Conservation (phyloP, 140 eudicot genomes). For the Anethum foeniculum region DNA sequence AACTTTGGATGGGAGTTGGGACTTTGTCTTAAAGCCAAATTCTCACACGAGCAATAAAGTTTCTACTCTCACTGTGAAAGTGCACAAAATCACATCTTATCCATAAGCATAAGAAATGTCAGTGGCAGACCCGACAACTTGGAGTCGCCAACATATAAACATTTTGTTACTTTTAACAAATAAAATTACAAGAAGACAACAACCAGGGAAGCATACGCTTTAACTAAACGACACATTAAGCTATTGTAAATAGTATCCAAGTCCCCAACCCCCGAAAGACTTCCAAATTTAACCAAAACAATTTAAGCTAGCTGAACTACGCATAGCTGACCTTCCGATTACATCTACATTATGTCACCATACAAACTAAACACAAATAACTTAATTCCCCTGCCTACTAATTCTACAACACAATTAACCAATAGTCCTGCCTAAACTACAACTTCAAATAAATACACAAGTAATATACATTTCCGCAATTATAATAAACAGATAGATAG, state of each 20-base stretch:
- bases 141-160: not conserved
- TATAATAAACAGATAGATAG: no score
- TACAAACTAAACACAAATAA: no score
- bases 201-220: not conserved
- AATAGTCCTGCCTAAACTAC: no score
- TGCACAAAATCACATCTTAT: not conserved
- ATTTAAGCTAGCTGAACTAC: not conserved
- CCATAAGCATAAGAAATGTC: not conserved
- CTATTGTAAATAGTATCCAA: not conserved
- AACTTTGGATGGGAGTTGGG: no score
- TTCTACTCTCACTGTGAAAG: not conserved
- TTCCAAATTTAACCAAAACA: not conserved
- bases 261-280: not conserved
- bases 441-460: no score
- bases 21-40: no score
- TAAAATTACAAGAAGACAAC: not conserved
- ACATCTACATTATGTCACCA: not conserved
- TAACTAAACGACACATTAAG: not conserved
- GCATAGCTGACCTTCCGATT: not conserved
- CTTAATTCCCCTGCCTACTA: no score
- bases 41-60: no score
- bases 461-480: no score
- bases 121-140: not conserved
- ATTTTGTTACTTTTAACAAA: not conserved
- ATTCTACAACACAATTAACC: no score